Evolutionary conservation across 2,329 filamentous ascomycete species (phyloP).

Genomic region (Pyricularia pennisetigena): DNA sequence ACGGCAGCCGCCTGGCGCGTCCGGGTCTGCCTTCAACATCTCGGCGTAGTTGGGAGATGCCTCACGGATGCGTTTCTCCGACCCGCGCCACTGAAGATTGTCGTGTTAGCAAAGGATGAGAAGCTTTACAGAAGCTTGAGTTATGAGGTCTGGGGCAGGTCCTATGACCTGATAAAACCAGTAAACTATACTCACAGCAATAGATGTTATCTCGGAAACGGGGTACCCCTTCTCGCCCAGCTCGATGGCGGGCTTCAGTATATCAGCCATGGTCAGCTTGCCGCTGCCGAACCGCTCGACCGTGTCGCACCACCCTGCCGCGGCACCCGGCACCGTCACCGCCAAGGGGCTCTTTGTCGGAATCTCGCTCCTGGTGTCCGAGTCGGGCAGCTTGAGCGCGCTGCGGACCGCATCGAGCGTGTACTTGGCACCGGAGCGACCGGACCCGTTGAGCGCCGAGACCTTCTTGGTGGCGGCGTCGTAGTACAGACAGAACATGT

Average conservation of each 20-base stretch:
- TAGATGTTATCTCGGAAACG: conserved; percentile 66
- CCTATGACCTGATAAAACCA: conserved; percentile 24
- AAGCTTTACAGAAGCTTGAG: too few relatives aligned
- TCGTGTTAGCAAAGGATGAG: neutral
- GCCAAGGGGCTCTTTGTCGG: conserved; percentile 66
- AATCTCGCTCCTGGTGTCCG: conserved; percentile 35
- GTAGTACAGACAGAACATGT: conserved; percentile 91
- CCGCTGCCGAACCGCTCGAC: conserved; percentile 81
- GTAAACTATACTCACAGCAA: conserved; percentile 45
- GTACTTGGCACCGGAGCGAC: conserved; percentile 60
- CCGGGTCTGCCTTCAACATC: conserved; percentile 35
- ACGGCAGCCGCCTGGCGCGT: conserved; percentile 55
- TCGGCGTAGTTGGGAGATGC: conserved; percentile 67
- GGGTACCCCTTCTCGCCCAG: conserved; percentile 80
- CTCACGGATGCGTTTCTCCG: conserved; percentile 50
- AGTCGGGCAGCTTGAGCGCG: conserved; percentile 52
- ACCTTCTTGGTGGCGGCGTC: conserved; percentile 71
- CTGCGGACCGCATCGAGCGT: conserved; percentile 60
- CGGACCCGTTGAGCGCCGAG: conserved; percentile 83
- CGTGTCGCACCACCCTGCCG: conserved; percentile 74
- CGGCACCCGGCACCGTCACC: conserved; percentile 59
- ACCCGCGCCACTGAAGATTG: conserved; percentile 59
- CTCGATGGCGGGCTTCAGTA: conserved; percentile 72
- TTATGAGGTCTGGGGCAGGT: neutral
- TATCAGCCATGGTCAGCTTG: conserved; percentile 61